Evolutionary conservation across 345 rosid species (phyloP).

Genomic region (Limnanthes douglasii): DNA sequence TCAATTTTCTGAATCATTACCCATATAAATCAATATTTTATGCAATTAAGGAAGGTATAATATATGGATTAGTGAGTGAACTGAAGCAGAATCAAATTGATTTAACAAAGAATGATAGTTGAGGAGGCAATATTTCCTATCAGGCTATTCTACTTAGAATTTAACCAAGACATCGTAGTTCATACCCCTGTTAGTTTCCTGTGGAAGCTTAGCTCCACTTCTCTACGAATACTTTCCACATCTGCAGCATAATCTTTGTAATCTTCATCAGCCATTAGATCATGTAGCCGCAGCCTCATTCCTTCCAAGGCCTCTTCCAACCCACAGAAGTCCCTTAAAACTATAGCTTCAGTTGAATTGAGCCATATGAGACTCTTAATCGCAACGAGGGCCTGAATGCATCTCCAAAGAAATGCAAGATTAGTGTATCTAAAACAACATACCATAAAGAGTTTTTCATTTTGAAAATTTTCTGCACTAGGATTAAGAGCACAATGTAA

Average conservation of each 20-base stretch:
- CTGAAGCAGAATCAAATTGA: no score
- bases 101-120: no score
- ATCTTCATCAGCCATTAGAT: conserved; percentile 41
- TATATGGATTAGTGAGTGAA: no score
- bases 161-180: conserved; percentile 7
- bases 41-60: no score
- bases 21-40: no score
- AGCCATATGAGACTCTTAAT: conserved; percentile 67
- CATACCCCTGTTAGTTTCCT: conserved; percentile 38
- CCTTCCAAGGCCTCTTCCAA: conserved; percentile 49
- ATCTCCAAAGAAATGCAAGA: neutral
- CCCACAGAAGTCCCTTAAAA: conserved; percentile 57
- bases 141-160: conserved; percentile 8
- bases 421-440: conserved; percentile 1
- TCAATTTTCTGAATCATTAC: no score
- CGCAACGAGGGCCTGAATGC: conserved; percentile 59
- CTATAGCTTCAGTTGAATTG: conserved; percentile 31
- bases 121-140: no score
- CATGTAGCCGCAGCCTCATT: conserved; percentile 50
- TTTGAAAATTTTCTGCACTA: no score
- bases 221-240: conserved; percentile 48
- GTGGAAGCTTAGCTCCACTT: conserved; percentile 50
- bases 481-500: no score
- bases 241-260: conserved; percentile 51
- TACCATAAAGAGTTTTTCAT: conserved; percentile 1